Percentiles rank a stretch among this genome's conserved stretches.
These are phyloP conservation scores for Neurospora sp. DNA, from an alignment of 495 filamentous ascomycete genomes.

Conservation along the genomic window DNA sequence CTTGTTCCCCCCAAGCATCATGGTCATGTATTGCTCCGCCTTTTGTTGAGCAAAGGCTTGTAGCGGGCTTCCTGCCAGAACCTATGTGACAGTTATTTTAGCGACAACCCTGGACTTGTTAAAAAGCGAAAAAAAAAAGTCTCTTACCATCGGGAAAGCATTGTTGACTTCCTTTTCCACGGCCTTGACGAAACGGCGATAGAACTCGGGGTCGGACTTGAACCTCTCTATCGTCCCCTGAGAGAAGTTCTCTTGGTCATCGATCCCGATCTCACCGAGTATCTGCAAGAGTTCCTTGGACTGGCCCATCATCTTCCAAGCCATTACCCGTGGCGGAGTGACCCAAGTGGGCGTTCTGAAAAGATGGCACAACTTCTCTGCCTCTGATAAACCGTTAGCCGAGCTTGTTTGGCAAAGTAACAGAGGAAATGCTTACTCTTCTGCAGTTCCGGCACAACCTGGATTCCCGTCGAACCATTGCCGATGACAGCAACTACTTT, in stretches of 20 bases:
- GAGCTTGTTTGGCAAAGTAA: conserved; percentile 20
- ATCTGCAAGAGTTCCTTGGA: conserved; percentile 15
- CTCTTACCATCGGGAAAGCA: conserved; percentile 34
- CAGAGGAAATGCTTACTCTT: conserved; percentile 31
- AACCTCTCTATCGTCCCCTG: conserved; percentile 37
- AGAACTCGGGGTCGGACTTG: conserved; percentile 28
- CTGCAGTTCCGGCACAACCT: conserved; percentile 52
- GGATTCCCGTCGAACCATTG: conserved; percentile 47
- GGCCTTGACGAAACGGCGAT: conserved; percentile 26
- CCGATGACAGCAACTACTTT: conserved; percentile 52
- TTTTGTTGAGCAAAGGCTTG: conserved; percentile 24
- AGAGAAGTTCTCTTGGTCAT: conserved; percentile 31
- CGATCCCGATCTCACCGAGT: conserved; percentile 16
- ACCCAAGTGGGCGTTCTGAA: conserved; percentile 60
- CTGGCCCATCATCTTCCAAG: conserved; percentile 34
- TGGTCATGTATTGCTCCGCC: conserved; percentile 33
- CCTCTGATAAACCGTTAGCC: conserved; percentile 21
- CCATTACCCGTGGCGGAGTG: conserved; percentile 40
- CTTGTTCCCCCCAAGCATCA: conserved; percentile 33
- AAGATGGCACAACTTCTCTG: conserved; percentile 35
- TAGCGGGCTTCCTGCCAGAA: conserved; percentile 25
- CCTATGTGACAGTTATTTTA: conserved; percentile 5
- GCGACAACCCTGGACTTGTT: background rate
- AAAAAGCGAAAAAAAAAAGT: too few species aligned
- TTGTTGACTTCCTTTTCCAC: conserved; percentile 36